phyloP scores from a whole-genome alignment of 768 basidiomycete species.

The Sistotremastrum niveocremeum region DNA sequence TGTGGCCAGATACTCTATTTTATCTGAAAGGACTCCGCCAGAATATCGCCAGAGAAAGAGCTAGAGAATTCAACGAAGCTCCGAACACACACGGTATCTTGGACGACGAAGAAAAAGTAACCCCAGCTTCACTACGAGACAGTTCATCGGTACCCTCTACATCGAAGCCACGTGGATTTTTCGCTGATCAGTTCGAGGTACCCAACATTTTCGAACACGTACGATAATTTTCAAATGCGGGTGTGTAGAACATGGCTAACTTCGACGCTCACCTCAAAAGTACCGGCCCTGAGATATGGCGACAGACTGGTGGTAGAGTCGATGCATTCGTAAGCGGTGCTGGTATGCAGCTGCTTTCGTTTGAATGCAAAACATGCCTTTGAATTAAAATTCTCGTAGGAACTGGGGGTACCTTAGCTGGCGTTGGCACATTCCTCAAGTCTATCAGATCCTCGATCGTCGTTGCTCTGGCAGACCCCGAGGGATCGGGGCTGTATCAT shows the following conservation, averaged over 20 bases:
- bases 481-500: constrained; percentile 91
- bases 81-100: too few relatives aligned
- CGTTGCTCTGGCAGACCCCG: constrained; percentile 78
- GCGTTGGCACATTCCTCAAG: constrained; percentile 70
- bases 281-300: constrained; percentile 92
- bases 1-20: too few relatives aligned
- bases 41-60: constrained; percentile 81
- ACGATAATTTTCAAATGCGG: not conserved
- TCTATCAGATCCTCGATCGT: constrained; percentile 49
- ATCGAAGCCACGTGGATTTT: constrained; percentile 63
- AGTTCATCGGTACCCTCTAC: too few relatives aligned
- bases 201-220: not conserved
- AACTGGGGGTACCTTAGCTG: constrained; percentile 94
- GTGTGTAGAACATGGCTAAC: constrained; percentile 67
- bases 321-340: constrained; percentile 87
- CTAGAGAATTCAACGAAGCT: constrained; percentile 48
- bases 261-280: constrained; percentile 78
- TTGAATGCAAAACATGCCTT: not conserved
- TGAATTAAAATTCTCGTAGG: constrained; percentile 26
- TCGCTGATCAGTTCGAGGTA: constrained; percentile 93
- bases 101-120: too few relatives aligned
- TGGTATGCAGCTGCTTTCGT: constrained; percentile 28
- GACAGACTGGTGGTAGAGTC: constrained; percentile 72
- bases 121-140: too few relatives aligned
- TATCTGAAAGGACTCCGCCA: constrained; percentile 15